phyloP scores from a whole-genome alignment of 2,329 filamentous ascomycete genomes.

The Pseudocercospora cruenta region DNA sequence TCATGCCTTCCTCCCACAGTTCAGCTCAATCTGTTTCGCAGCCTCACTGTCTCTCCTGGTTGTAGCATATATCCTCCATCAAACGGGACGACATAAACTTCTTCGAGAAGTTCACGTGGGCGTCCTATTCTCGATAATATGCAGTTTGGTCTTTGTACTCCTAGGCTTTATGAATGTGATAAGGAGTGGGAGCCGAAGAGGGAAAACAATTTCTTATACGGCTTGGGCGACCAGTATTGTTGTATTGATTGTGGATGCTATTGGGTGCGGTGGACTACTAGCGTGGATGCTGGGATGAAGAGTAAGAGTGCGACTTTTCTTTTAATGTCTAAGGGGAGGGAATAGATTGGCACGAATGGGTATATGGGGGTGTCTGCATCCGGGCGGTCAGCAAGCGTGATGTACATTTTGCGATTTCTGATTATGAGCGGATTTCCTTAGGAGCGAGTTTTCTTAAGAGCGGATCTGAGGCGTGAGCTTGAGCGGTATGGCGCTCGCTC shows the following conservation, averaged over 20 bases:
- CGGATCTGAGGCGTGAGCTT: background rate
- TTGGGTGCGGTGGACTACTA: slow-evolving; percentile 57
- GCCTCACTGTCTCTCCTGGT: slow-evolving; percentile 66
- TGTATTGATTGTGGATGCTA: slow-evolving; percentile 52
- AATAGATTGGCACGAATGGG: no score
- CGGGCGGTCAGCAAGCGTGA: background rate
- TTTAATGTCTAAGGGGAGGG: no score
- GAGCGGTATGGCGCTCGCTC: no score
- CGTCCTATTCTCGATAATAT: slow-evolving; percentile 69
- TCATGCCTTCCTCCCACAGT: slow-evolving; percentile 25
- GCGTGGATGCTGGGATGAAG: slow-evolving; percentile 50
- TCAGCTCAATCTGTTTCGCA: slow-evolving; percentile 57
- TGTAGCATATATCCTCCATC: slow-evolving; percentile 67
- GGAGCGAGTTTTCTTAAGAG: background rate
- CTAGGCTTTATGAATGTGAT: slow-evolving; percentile 63
- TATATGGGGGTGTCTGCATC: background rate
- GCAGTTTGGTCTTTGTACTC: slow-evolving; percentile 67
- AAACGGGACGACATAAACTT: slow-evolving; percentile 69
- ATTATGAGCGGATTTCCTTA: no score
- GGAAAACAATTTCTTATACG: slow-evolving; percentile 41
- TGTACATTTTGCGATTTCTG: background rate
- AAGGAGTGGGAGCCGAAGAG: slow-evolving; percentile 46
- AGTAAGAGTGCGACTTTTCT: no score
- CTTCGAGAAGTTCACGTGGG: slow-evolving; percentile 74
- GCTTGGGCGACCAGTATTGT: slow-evolving; percentile 51